Percentiles rank a stretch among this genome's conserved stretches.
These are phyloP conservation scores for Cicer yamashitae DNA, from an alignment of 306 rosid species.

Conservation along the genomic window DNA sequence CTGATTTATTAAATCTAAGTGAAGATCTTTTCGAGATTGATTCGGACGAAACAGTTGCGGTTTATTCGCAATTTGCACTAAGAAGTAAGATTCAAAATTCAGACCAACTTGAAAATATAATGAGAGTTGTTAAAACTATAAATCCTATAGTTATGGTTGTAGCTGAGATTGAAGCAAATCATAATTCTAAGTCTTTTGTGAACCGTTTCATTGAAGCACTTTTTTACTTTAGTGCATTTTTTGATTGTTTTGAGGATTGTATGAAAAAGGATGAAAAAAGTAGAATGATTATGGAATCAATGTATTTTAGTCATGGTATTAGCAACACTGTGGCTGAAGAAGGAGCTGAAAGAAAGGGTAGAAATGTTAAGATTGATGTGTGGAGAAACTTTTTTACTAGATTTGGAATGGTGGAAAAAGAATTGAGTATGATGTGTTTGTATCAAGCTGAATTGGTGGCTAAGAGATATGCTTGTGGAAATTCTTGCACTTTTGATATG, in stretches of 20 bases:
- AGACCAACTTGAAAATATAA: slow-evolving; percentile 56
- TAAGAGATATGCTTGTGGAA: slow-evolving; percentile 52
- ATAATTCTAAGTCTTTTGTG: slow-evolving; percentile 64
- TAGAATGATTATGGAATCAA: slow-evolving; percentile 53
- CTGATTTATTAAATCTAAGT: slow-evolving; percentile 53
- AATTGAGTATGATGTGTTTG: slow-evolving; percentile 57
- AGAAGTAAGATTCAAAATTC: slow-evolving; percentile 49
- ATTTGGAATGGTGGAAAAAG: slow-evolving; percentile 64
- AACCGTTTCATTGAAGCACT: slow-evolving; percentile 70
- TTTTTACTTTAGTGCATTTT: slow-evolving; percentile 60
- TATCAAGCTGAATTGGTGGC: slow-evolving; percentile 65
- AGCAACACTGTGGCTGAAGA: slow-evolving; percentile 61
- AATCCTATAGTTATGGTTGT: slow-evolving; percentile 60
- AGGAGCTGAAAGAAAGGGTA: slow-evolving; percentile 61
- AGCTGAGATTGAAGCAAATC: slow-evolving; percentile 63
- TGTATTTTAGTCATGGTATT: slow-evolving; percentile 56
- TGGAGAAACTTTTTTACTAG: slow-evolving; percentile 69
- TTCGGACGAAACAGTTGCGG: slow-evolving; percentile 53
- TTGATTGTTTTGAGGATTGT: slow-evolving; percentile 61
- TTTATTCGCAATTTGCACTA: slow-evolving; percentile 46
- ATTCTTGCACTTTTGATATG: slow-evolving; percentile 52
- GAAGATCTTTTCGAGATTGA: slow-evolving; percentile 53
- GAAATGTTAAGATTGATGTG: slow-evolving; percentile 63
- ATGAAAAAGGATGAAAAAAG: slow-evolving; percentile 54
- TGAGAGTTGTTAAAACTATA: slow-evolving; percentile 55